Evolutionary conservation across 2,329 filamentous ascomycete genomes (phyloP).

Genomic region (Cordyceps tenuipes): DNA sequence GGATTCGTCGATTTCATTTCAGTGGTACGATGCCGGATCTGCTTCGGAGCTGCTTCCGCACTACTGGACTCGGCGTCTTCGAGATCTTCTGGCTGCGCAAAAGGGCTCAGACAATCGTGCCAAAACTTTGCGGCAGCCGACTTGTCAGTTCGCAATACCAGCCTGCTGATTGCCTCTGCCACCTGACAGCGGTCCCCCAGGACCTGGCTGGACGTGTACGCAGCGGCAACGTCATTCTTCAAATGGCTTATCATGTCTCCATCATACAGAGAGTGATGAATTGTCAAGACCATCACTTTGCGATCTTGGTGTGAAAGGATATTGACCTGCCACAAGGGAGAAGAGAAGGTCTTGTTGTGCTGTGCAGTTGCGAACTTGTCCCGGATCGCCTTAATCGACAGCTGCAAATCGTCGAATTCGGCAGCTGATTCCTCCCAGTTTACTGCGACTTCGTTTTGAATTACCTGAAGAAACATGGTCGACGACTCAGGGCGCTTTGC

Average conservation of each 20-base stretch:
- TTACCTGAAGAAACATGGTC: neutral
- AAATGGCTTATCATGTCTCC: neutral
- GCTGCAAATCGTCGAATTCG: neutral
- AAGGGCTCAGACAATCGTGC: neutral
- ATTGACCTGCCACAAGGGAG: neutral
- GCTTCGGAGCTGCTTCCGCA: neutral
- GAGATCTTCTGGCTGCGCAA: neutral
- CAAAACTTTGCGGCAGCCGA: neutral
- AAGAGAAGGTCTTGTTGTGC: neutral
- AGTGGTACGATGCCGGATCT: neutral
- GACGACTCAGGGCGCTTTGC: neutral
- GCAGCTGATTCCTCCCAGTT: neutral
- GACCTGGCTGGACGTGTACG: neutral
- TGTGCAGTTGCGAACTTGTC: neutral
- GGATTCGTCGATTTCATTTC: neutral
- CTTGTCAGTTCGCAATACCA: neutral
- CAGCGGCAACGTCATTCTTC: neutral
- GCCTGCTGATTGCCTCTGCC: neutral
- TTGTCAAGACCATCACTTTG: neutral
- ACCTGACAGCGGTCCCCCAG: neutral
- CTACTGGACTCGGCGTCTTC: neutral
- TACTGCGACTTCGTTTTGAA: neutral
- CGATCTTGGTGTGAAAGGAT: neutral
- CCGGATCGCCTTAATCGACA: neutral
- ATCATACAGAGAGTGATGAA: constrained; percentile 1